A percentile compares a stretch with the other conserved stretches of the same genome.
phyloP scores from a whole-genome alignment of 164 flowering plant genomes.

The Tinospora cordifolia region DNA sequence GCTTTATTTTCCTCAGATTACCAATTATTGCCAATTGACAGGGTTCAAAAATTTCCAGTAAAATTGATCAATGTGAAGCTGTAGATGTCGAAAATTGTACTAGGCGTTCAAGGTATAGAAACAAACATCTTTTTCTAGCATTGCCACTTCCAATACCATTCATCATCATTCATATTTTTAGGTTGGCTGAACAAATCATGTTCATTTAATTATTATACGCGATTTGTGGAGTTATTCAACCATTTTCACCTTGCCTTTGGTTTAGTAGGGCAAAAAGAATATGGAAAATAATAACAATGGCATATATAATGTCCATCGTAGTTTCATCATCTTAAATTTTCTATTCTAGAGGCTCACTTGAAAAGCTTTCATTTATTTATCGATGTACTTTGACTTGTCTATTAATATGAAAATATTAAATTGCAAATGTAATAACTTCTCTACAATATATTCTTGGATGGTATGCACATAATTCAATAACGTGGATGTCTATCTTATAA shows the following conservation, averaged over 20 bases:
- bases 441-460: too few relatives aligned
- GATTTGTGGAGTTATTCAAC: not conserved
- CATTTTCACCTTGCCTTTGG: not conserved
- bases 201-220: not conserved
- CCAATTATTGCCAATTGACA: slow-evolving; percentile 20
- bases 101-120: slow-evolving; percentile 49
- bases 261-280: not conserved
- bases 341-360: not conserved
- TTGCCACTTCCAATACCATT: not conserved
- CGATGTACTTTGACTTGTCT: too few relatives aligned
- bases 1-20: not conserved
- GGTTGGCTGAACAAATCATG: not conserved
- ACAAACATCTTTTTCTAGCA: not conserved
- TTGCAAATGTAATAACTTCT: too few relatives aligned
- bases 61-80: slow-evolving; percentile 16
- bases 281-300: not conserved
- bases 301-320: not conserved
- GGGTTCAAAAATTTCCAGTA: slow-evolving; percentile 26
- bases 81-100: slow-evolving; percentile 20
- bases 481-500: too few relatives aligned
- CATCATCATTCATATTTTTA: not conserved
- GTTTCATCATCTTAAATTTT: not conserved
- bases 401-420: too few relatives aligned
- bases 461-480: too few relatives aligned
- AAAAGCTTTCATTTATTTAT: not conserved